Conservation (phyloP, 2,329 filamentous ascomycete species). For the Talaromyces sp. region DNA sequence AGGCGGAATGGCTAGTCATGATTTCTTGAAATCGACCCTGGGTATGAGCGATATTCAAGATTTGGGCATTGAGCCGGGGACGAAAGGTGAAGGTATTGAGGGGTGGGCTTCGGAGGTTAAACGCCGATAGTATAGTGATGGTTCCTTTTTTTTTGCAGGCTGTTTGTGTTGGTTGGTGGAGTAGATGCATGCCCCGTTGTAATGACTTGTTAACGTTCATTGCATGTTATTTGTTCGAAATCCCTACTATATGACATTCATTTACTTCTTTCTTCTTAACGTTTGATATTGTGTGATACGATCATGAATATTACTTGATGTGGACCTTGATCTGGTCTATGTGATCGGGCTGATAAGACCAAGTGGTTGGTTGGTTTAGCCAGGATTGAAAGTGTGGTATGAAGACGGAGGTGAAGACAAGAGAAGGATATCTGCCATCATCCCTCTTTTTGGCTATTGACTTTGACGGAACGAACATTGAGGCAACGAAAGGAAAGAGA, state of each 20-base stretch:
- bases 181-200: conserved; percentile 7
- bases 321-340: background rate
- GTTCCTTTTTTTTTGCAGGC: conserved; percentile 3
- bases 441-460: background rate
- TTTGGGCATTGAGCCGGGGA: conserved; percentile 74
- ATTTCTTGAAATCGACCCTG: conserved; percentile 77
- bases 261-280: conserved; percentile 5
- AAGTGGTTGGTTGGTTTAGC: background rate
- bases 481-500: background rate
- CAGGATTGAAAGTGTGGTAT: background rate
- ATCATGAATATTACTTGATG: conserved; percentile 14
- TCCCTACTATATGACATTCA: conserved; percentile 15
- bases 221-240: background rate
- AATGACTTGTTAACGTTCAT: conserved; percentile 1
- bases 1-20: conserved; percentile 85
- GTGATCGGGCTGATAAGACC: background rate
- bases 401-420: background rate
- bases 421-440: background rate
- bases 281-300: conserved; percentile 12
- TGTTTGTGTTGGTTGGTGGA: background rate
- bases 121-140: conserved; percentile 70
- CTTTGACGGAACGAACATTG: background rate
- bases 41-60: conserved; percentile 75
- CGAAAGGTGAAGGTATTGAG: conserved; percentile 85
- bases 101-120: conserved; percentile 90